phyloP scores from a whole-genome alignment of 768 basidiomycete species.

The Scleroderma bovista region DNA sequence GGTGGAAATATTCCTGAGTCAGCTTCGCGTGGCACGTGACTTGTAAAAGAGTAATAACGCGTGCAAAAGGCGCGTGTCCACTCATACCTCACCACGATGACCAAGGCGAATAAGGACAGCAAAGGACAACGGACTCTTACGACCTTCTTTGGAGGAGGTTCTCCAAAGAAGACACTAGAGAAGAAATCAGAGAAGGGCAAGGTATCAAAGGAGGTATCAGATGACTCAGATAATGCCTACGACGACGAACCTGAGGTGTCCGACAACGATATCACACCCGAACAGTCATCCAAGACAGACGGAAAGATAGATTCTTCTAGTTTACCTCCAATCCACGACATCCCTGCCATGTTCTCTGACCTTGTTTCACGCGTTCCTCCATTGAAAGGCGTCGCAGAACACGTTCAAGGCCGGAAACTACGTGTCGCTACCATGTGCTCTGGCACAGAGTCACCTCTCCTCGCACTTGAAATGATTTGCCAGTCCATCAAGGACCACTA shows the following conservation, averaged over 20 bases:
- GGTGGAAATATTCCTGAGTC: background rate
- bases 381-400: conserved; percentile 61
- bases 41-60: conserved; percentile 5
- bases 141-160: conserved; percentile 44
- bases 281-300: conserved; percentile 32
- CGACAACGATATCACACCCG: conserved; percentile 27
- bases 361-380: conserved; percentile 60
- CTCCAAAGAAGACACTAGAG: conserved; percentile 19
- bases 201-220: conserved; percentile 28
- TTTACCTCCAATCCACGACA: conserved; percentile 72
- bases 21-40: conserved; percentile 1
- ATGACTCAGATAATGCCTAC: conserved; percentile 27
- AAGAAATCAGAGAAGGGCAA: conserved; percentile 14
- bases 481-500: conserved; percentile 68
- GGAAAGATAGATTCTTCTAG: conserved; percentile 48
- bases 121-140: conserved; percentile 50
- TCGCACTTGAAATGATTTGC: conserved; percentile 82
- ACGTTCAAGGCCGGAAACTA: conserved; percentile 71
- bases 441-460: conserved; percentile 90
- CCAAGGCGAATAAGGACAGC: conserved; percentile 37
- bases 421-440: conserved; percentile 98
- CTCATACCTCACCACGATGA: conserved; percentile 33
- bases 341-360: conserved; percentile 71
- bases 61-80: conserved; percentile 1
- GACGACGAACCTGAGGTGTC: conserved; percentile 30